Evolutionary conservation across 2,329 filamentous ascomycete species (phyloP).

Genomic region (Colletotrichum tamarilloi): DNA sequence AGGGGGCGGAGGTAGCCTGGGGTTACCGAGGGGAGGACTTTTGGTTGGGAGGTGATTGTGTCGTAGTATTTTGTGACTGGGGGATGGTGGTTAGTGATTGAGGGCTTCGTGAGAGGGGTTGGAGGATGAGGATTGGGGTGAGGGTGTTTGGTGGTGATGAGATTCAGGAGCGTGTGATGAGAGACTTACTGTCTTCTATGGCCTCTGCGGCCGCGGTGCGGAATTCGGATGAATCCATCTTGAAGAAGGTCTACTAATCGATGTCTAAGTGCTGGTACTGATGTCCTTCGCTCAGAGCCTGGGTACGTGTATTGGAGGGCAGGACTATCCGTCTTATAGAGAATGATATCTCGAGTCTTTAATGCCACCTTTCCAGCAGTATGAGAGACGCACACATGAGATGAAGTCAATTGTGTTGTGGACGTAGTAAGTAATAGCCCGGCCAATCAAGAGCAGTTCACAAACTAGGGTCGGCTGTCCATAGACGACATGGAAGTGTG

Average conservation of each 20-base stretch:
- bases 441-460: neutral
- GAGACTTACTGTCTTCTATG: constrained; percentile 81
- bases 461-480: neutral
- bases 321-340: neutral
- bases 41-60: constrained; percentile 70
- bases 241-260: neutral
- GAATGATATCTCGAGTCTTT: neutral
- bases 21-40: constrained; percentile 80
- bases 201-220: constrained; percentile 79
- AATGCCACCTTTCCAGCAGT: neutral
- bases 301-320: neutral
- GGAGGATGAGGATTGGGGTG: neutral
- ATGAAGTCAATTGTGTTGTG: constrained; percentile 25
- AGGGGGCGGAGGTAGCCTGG: constrained; percentile 88
- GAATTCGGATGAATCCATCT: constrained; percentile 85
- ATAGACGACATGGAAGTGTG: neutral
- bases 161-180: neutral
- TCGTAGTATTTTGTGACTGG: constrained; percentile 88
- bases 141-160: constrained; percentile 9
- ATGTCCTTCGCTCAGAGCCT: neutral
- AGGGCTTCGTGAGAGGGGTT: neutral
- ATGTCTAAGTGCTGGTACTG: neutral
- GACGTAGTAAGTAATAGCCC: neutral
- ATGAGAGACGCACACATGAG: constrained; percentile 1
- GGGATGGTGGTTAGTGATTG: neutral